Conservation (phyloP, 1,139 yeast species). For the Kurtzmaniella quercitrusa region DNA sequence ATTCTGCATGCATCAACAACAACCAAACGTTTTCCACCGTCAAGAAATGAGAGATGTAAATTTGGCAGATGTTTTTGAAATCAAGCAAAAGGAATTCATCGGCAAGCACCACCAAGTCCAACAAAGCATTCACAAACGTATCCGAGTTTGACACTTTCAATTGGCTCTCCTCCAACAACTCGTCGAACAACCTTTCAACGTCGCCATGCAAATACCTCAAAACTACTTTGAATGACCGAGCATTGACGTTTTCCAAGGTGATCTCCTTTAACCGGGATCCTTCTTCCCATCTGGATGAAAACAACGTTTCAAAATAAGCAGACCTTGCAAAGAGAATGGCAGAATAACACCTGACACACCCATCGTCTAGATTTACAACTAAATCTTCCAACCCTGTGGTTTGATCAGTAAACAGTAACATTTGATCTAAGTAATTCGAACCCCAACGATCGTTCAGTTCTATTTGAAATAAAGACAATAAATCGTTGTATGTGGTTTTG, state of each 20-base stretch:
- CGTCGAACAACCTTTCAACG: constrained; percentile 44
- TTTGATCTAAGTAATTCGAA: constrained; percentile 9
- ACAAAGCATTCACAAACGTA: constrained; percentile 49
- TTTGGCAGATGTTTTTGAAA: constrained; percentile 58
- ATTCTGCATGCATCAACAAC: constrained; percentile 52
- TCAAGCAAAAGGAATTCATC: constrained; percentile 63
- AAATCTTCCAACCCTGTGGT: constrained; percentile 16
- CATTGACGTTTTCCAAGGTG: constrained; percentile 42
- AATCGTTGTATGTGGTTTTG: constrained; percentile 17
- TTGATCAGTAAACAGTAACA: constrained; percentile 8
- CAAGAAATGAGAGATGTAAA: constrained; percentile 56
- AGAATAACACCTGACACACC: constrained; percentile 41
- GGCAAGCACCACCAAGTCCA: constrained; percentile 59
- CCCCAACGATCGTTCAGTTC: constrained; percentile 7
- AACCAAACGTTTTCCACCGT: constrained; percentile 57
- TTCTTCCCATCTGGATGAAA: constrained; percentile 52
- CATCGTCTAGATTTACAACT: constrained; percentile 34
- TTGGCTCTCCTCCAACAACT: constrained; percentile 14
- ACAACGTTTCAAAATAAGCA: constrained; percentile 58
- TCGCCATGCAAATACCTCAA: constrained; percentile 59
- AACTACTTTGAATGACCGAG: constrained; percentile 45
- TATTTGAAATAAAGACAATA: constrained; percentile 17
- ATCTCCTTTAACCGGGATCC: constrained; percentile 16
- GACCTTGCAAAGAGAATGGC: constrained; percentile 52
- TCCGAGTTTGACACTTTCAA: constrained; percentile 20